Evolutionary conservation across 371 early-diverging fungal species (phyloP), one percentile per base, ranked within the genome.

Genomic region (Mortierella sp.): DNA sequence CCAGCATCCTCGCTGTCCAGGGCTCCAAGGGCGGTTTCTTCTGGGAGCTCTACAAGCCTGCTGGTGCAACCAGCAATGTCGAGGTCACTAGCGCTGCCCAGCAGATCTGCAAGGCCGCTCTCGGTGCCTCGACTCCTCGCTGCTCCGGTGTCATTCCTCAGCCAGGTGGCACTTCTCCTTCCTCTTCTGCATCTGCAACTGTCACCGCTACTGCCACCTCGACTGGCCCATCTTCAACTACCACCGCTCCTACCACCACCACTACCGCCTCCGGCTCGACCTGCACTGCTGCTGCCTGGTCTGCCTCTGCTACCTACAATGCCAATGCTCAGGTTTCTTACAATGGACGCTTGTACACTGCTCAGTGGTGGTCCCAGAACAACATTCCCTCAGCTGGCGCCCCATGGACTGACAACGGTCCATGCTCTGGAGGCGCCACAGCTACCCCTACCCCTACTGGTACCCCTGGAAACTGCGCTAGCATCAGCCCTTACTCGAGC

Each of bases 281-380:
- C 18, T 83, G 83, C 78, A 35, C 68, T n/a, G 62, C 54, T 14
- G 37, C 75, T 39, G 85, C 86, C 49, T 91, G 78, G 74, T 55
- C 70, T 32, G 59, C 84, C 20, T 73, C 84, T 49, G 51, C 76
- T 14, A 57, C 73, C 30, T 90, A 91, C 73, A 70, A 75, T 35
- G 72, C 68, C 22, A 85, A 85, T 28, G 61, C 67, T 39, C 63
- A 70, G 16, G 90, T 89, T 52, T 86, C 88, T 12, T 85, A 87
- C 78, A 84, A 89, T 55, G 84, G 84, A 20, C 75, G 61, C 60
- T 49, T 67, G 26, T 85, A 80, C 70, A 68, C 71, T 40, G 84
- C 84, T 35, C 70, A 80, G 47, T 85, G 81, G 77, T 85, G 85
- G 85, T 77, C 85, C 8, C 84, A 85, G 75, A 66, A 67, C 74